Evolutionary conservation across 108 stramenopile species (phyloP), one percentile per base, ranked within the genome.

Genomic region (Aureococcus anophagefferens): DNA sequence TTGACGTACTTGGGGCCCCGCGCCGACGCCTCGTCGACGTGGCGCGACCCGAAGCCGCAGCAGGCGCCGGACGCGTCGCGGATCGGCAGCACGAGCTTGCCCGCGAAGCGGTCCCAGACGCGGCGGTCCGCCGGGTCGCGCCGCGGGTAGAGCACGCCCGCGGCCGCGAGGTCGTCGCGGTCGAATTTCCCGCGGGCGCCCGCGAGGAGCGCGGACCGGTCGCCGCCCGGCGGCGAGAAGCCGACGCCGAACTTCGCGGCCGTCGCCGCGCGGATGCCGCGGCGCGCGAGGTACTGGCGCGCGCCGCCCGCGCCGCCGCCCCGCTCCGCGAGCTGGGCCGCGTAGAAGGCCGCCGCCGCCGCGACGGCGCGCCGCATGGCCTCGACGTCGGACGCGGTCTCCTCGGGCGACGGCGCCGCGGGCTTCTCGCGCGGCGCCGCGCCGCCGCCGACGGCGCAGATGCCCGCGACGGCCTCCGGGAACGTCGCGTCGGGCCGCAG

Each of bases 1-100:
- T 96, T 96, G 33, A 96, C 73, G 70, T 96, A 96, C 77, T 96
- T 96, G 62, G 92, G 84, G 30, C 74, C 72, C 70, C 11, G 73
- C 44, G 5, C 35, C 29, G 21, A 68, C 79, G 63, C 67, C 68
- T 18, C 33, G 46, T n/a, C 64, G 33, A 37, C 33, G 25, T 16
- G 28, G 35, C 82, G 69, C 18, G 66, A 77, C 40, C 80, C 77
- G 66, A 81, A 83, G 30, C 67, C 82, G 11, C 78, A 36, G 17
- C 74, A 72, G 17, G 7, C 21, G 45, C 82, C 77, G 17, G 71
- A 44, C 30, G 59, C 63, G 33, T 79, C 75, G 18, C 70, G 34
- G 32, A 82, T 82, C 7, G 81, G 81, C 28, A 82, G 59, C 30
- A 80, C 67, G 72, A 82, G 62, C 0, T 79, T 46, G 30, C 76